These are phyloP conservation scores for Euphorbia neoarborescens DNA, from an alignment of 441 rosid species.

Conservation along the genomic window DNA sequence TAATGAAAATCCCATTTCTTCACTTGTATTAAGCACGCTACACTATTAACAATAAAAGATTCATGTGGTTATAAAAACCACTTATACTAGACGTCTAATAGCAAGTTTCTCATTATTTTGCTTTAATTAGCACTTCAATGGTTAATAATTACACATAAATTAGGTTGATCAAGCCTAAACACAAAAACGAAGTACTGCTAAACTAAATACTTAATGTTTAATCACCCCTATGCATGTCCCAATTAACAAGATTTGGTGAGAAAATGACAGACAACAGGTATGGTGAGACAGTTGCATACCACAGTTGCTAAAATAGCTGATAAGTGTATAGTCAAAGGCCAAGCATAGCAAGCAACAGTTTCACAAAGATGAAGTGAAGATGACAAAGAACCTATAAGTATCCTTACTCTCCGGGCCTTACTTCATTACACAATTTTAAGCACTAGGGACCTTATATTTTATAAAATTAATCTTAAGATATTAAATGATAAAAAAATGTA, in stretches of 20 bases:
- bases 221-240: neutral
- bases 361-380: neutral
- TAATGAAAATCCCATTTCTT: neutral
- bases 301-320: neutral
- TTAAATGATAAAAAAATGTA: constrained; percentile 1
- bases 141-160: neutral
- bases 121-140: neutral
- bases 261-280: neutral
- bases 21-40: neutral
- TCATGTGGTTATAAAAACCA: neutral
- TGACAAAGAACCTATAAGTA: neutral
- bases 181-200: neutral
- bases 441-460: neutral
- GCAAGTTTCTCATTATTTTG: neutral
- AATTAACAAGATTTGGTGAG: neutral
- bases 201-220: neutral
- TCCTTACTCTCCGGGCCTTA: neutral
- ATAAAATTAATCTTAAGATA: neutral
- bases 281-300: neutral
- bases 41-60: neutral
- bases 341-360: neutral
- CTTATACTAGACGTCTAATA: neutral
- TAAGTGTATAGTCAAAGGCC: neutral
- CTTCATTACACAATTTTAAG: neutral
- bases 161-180: neutral